Conservation (phyloP, 2,329 filamentous ascomycete species). For the Huntiella omanensis region DNA sequence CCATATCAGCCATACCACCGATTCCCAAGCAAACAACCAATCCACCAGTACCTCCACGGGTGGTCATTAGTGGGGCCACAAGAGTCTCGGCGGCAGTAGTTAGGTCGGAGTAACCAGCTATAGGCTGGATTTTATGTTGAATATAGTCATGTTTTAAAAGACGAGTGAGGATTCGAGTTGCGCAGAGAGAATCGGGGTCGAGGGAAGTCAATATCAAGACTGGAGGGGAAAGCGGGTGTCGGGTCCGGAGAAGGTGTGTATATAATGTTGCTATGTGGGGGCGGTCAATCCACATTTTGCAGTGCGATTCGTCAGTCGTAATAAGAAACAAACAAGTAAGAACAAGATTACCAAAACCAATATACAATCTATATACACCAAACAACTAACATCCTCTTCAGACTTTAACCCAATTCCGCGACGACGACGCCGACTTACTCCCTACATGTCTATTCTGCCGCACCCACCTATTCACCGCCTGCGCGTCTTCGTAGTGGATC, state of each 20-base stretch:
- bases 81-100: conserved; percentile 60
- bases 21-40: conserved; percentile 85
- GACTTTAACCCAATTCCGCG: too few relatives aligned
- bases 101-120: conserved; percentile 82
- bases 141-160: conserved; percentile 97
- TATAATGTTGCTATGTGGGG: conserved; percentile 81
- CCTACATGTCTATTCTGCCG: too few relatives aligned
- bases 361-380: too few relatives aligned
- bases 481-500: too few relatives aligned
- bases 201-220: conserved; percentile 84
- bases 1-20: conserved; percentile 77
- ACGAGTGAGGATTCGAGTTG: conserved; percentile 79
- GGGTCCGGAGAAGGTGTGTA: conserved; percentile 64
- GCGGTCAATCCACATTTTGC: conserved; percentile 81
- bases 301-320: too few relatives aligned
- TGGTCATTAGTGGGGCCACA: conserved; percentile 71
- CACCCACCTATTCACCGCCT: too few relatives aligned
- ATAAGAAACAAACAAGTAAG: too few relatives aligned
- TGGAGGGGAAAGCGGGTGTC: conserved; percentile 77
- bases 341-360: too few relatives aligned
- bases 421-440: too few relatives aligned
- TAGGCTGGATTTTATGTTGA: conserved; percentile 88
- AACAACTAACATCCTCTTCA: too few relatives aligned
- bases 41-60: conserved; percentile 66
- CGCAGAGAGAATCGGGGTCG: conserved; percentile 88